Percentiles rank a stretch among this genome's conserved stretches.
phyloP scores from a whole-genome alignment of 2,329 filamentous ascomycete species.

The Xylariaceae sp. region DNA sequence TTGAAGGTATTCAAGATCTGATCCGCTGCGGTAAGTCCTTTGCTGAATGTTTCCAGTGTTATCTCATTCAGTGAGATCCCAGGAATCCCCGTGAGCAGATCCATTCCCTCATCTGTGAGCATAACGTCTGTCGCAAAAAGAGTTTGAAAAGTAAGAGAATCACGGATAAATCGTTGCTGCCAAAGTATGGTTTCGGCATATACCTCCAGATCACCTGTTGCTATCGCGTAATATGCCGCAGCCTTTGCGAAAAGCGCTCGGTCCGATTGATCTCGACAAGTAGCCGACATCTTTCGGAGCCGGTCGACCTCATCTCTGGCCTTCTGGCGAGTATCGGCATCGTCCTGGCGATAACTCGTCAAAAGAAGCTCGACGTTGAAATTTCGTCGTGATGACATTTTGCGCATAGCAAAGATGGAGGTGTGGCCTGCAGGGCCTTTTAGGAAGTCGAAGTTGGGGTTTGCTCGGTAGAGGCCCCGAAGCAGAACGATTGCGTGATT shows the following conservation, averaged over 20 bases:
- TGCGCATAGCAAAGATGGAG: constrained; percentile 18
- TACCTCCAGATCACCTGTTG: constrained; percentile 14
- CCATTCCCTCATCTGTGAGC: constrained; percentile 14
- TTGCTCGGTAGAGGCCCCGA: constrained; percentile 7
- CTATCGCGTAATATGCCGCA: constrained; percentile 21
- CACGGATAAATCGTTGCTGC: constrained; percentile 23
- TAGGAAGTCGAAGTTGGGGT: constrained; percentile 19
- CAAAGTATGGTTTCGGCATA: constrained; percentile 21
- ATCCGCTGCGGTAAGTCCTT: constrained; percentile 13
- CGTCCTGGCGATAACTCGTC: neutral
- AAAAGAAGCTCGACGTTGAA: constrained; percentile 25
- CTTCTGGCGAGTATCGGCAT: constrained; percentile 10
- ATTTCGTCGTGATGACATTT: constrained; percentile 7
- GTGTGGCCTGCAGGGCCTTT: neutral
- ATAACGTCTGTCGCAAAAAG: constrained; percentile 10
- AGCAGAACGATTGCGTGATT: constrained; percentile 10
- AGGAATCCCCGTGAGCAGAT: constrained; percentile 19
- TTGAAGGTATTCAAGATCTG: constrained; percentile 7
- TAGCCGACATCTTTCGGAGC: constrained; percentile 18
- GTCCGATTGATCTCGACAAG: constrained; percentile 12
- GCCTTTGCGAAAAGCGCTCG: constrained; percentile 22
- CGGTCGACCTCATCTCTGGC: constrained; percentile 16
- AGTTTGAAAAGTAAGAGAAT: constrained; percentile 5
- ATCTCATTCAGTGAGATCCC: neutral
- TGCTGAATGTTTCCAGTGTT: constrained; percentile 1